phyloP scores from a whole-genome alignment of 176 grass and related monocot genomes.

The Elymus sibiricus region DNA sequence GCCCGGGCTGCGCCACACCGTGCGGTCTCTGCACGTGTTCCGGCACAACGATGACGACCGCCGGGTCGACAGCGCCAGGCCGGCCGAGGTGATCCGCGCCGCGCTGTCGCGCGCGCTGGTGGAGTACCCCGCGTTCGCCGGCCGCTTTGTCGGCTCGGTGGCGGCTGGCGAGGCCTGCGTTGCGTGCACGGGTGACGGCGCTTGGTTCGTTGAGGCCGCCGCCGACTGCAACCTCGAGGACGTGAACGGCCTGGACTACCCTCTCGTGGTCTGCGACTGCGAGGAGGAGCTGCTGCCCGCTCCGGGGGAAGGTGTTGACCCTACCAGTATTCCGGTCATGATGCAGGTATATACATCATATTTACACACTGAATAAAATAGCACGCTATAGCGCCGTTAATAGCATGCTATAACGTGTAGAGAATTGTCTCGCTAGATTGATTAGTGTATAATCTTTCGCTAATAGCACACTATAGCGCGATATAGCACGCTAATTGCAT shows the following conservation, averaged over 20 bases:
- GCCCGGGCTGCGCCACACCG: conserved; percentile 48
- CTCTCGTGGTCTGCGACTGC: conserved; percentile 44
- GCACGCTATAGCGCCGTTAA: too few species aligned
- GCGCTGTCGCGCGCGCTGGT: conserved; percentile 57
- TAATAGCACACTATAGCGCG: too few species aligned
- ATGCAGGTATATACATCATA: conserved; percentile 45
- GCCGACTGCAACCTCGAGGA: conserved; percentile 55
- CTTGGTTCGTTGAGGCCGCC: conserved; percentile 63
- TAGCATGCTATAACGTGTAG: too few species aligned
- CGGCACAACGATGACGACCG: background rate
- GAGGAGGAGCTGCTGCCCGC: conserved; percentile 57
- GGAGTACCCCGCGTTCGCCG: conserved; percentile 58
- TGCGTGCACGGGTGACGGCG: conserved; percentile 49
- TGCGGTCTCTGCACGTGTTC: conserved; percentile 70
- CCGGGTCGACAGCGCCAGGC: background rate
- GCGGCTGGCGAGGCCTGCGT: conserved; percentile 33
- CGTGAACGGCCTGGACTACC: conserved; percentile 62
- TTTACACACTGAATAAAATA: too few species aligned
- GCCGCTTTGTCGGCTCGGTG: conserved; percentile 46
- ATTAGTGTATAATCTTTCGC: too few species aligned
- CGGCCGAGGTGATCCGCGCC: conserved; percentile 42
- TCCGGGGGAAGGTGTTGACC: conserved; percentile 30
- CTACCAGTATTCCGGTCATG: conserved; percentile 50
- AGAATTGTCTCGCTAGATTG: too few species aligned
- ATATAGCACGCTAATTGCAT: too few species aligned